Percentiles rank a stretch among this genome's conserved stretches.
Conservation (phyloP, 331 rosid genomes). For the Telfairia occidentalis region DNA sequence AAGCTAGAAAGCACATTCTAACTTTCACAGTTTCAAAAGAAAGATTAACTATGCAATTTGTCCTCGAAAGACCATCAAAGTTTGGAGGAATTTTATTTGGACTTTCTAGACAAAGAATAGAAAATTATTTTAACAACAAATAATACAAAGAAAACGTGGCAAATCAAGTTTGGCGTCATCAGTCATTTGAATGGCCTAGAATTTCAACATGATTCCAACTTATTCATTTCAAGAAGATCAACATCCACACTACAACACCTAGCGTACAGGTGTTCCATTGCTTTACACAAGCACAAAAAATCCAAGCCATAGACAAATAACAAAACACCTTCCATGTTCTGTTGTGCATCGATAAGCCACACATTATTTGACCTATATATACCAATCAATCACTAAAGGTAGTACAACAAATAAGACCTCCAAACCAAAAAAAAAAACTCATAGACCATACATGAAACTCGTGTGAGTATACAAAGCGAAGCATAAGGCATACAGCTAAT, state of each 20-base stretch:
- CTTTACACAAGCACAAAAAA: neutral
- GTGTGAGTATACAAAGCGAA: too few species aligned
- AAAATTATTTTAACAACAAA: neutral
- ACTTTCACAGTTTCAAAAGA: neutral
- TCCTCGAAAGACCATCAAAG: neutral
- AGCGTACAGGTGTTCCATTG: neutral
- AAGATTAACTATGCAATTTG: neutral
- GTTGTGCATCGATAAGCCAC: slow-evolving; percentile 76
- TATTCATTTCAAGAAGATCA: slow-evolving; percentile 16
- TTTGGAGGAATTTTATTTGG: neutral
- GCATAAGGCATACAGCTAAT: slow-evolving; percentile 27
- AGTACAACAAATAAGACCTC: slow-evolving; percentile 6
- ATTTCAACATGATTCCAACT: slow-evolving; percentile 67
- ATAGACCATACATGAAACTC: neutral
- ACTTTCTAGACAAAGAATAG: neutral
- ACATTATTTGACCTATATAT: slow-evolving; percentile 81
- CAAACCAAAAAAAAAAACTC: neutral
- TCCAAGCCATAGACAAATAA: neutral
- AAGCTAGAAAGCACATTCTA: neutral
- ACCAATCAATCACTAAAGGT: slow-evolving; percentile 21
- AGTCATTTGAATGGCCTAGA: slow-evolving; percentile 61
- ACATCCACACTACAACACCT: neutral
- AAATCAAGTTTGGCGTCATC: slow-evolving; percentile 76
- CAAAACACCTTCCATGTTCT: slow-evolving; percentile 67
- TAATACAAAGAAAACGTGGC: slow-evolving; percentile 27